Percentiles rank a stretch among this genome's conserved stretches.
Evolutionary conservation across 768 basidiomycete genomes (phyloP).

Genomic region (Auriscalpium orientale): DNA sequence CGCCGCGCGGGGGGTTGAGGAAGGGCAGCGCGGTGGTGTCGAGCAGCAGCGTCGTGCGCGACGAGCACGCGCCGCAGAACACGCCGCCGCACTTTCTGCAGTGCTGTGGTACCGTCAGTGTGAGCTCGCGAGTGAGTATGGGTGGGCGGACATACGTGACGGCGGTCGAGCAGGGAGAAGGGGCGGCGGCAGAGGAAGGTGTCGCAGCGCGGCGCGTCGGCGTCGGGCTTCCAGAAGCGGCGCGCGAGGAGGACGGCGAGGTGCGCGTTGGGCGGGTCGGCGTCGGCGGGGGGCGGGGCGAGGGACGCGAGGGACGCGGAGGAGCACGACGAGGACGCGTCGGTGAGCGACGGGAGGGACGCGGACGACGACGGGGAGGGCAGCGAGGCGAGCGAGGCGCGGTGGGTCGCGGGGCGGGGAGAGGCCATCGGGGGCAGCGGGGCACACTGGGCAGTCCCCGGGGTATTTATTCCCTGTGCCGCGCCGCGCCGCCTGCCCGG

Average conservation of each 20-base stretch:
- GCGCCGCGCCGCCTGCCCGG: too few species aligned
- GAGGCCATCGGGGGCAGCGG: too few species aligned
- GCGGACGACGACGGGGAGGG: conserved; percentile 2
- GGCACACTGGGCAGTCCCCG: too few species aligned
- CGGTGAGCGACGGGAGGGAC: conserved; percentile 17
- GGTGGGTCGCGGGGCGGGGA: too few species aligned
- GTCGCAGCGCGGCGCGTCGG: conserved; percentile 56
- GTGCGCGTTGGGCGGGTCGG: conserved; percentile 48
- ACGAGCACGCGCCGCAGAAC: conserved; percentile 59
- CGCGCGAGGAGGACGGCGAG: conserved; percentile 68
- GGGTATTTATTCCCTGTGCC: too few species aligned
- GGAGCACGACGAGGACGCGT: conserved; percentile 17
- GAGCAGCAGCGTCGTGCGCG: conserved; percentile 53
- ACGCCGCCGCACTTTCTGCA: conserved; percentile 82
- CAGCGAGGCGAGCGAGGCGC: background rate
- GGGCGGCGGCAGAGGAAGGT: conserved; percentile 59
- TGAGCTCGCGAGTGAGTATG: too few species aligned
- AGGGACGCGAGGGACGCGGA: conserved; percentile 15
- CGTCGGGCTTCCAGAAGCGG: conserved; percentile 74
- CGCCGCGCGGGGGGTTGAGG: conserved; percentile 60
- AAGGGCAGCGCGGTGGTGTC: conserved; percentile 69
- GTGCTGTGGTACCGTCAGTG: too few species aligned
- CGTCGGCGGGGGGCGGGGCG: background rate
- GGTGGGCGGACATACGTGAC: conserved; percentile 51
- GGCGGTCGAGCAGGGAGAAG: conserved; percentile 66